A percentile compares a stretch with the other conserved stretches of the same genome.
Conservation (phyloP, 306 rosid genomes). For the Phaseolus lunatus region DNA sequence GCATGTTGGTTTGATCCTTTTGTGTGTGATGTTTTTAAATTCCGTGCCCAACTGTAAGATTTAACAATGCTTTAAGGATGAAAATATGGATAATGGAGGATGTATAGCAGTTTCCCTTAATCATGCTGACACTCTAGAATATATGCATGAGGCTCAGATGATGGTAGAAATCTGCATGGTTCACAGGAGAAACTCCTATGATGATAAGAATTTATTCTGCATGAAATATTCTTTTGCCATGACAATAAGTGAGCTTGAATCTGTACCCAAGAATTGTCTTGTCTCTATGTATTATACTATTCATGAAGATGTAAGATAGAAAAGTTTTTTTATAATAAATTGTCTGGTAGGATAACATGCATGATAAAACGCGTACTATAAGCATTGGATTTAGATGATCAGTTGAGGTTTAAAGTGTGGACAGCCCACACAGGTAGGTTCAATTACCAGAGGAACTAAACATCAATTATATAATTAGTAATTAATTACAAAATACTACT, state of each 20-base stretch:
- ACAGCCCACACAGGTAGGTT: no score
- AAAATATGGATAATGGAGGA: not conserved
- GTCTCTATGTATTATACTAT: no score
- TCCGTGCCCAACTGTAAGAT: slow-evolving; percentile 6
- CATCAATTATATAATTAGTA: no score
- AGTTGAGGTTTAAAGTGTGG: no score
- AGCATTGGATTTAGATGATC: no score
- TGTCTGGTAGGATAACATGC: no score
- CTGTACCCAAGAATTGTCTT: not conserved
- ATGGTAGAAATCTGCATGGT: not conserved
- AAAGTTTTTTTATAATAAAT: no score
- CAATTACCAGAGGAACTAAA: no score
- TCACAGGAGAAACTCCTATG: not conserved
- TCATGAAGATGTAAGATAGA: not conserved
- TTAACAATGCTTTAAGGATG: slow-evolving; percentile 30
- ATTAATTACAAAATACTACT: no score
- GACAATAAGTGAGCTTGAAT: not conserved
- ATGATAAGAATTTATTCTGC: not conserved
- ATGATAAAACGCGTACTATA: not conserved
- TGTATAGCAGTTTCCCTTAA: not conserved
- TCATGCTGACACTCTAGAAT: not conserved
- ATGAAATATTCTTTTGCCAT: not conserved
- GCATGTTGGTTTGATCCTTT: not conserved
- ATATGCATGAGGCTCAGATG: not conserved
- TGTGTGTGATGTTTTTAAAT: slow-evolving; percentile 1